Evolutionary conservation across 2,329 filamentous ascomycete species (phyloP).

Genomic region (Cucurbitaria berberidis): DNA sequence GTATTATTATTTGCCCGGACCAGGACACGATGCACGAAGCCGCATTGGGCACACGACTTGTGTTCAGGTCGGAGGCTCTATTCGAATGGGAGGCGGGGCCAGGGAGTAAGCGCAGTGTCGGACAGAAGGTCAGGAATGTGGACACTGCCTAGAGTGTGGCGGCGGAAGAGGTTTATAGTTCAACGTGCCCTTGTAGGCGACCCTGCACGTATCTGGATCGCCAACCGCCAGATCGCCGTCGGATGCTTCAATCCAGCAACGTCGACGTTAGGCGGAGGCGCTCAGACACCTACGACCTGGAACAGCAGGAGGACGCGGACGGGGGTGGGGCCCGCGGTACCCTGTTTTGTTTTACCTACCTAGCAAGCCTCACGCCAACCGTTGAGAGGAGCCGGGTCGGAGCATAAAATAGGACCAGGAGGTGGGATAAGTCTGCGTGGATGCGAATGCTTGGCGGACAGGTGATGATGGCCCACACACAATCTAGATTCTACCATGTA

Average conservation of each 20-base stretch:
- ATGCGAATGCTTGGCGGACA: slow-evolving; percentile 36
- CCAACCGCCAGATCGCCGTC: slow-evolving; percentile 47
- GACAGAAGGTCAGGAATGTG: slow-evolving; percentile 49
- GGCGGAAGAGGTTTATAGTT: slow-evolving; percentile 48
- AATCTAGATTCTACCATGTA: no score
- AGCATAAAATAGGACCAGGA: slow-evolving; percentile 36
- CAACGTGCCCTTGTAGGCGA: slow-evolving; percentile 37
- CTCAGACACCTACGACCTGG: slow-evolving; percentile 43
- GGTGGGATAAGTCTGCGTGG: slow-evolving; percentile 32
- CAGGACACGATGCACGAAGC: slow-evolving; percentile 50
- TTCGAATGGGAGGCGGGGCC: slow-evolving; percentile 43
- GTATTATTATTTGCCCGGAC: slow-evolving; percentile 50
- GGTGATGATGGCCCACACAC: no score
- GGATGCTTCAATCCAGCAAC: slow-evolving; percentile 43
- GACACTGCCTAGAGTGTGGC: slow-evolving; percentile 48
- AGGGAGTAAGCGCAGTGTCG: slow-evolving; percentile 47
- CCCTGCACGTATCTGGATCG: slow-evolving; percentile 49
- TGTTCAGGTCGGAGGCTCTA: slow-evolving; percentile 45
- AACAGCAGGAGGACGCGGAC: slow-evolving; percentile 35
- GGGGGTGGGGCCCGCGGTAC: slow-evolving; percentile 34
- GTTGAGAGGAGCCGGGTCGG: slow-evolving; percentile 35
- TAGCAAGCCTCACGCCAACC: slow-evolving; percentile 43
- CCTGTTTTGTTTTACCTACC: slow-evolving; percentile 23
- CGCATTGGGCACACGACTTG: slow-evolving; percentile 48
- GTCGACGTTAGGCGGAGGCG: slow-evolving; percentile 45